Base-by-base conservation (phyloP, 148 eudicot species). In the Heliosperma pusillum region DNA sequence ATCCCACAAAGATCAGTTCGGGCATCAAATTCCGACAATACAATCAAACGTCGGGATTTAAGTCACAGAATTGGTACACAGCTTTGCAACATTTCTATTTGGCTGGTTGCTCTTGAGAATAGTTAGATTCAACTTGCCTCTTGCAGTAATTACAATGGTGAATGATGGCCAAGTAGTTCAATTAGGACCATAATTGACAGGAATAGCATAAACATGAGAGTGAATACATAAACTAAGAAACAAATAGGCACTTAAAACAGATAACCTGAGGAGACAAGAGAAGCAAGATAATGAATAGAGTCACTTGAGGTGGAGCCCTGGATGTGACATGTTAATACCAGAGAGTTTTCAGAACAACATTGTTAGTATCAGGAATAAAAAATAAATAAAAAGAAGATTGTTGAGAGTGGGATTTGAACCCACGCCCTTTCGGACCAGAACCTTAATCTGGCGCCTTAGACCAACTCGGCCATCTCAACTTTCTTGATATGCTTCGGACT, bases 361-460 rank as follows among this genome's bases (percentile, higher is more conserved):
- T 19, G n/a, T 56, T 56, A 4, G 5, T 56, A 4, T 19, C 45
- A 42, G 45, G 45, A 42, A 10, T 42, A 1, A 12, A 33, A 15
- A 15, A 47, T 12, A 50, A 50, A 50, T 9, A 22, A 11, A 26
- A 24, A 13, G 7, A 8, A 9, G 5, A 9, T 2, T 61, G 66
- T 61, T 61, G 66, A 61, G 33, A 61, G 70, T 66, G 24, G 25
- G 70, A 66, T 66, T 42, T 66, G 70, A 40, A 66, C 52, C 70
- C 52, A 66, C 52, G 50, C 50, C 52, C 50, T 66, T 40, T 65
- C 95, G 98, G 91, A 91, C 96, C 97, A 90, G 92, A 95, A 90
- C 98, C 98, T 91, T 88, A 94, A 89, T 95, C 98, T 94, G 96
- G 98, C 97, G 91, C 98, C 96, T 94, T 94, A 94, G 96, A 93